A percentile compares a stretch with the other conserved stretches of the same genome.
phyloP scores from a whole-genome alignment of 441 rosid genomes.

The Raphanus hybrid region DNA sequence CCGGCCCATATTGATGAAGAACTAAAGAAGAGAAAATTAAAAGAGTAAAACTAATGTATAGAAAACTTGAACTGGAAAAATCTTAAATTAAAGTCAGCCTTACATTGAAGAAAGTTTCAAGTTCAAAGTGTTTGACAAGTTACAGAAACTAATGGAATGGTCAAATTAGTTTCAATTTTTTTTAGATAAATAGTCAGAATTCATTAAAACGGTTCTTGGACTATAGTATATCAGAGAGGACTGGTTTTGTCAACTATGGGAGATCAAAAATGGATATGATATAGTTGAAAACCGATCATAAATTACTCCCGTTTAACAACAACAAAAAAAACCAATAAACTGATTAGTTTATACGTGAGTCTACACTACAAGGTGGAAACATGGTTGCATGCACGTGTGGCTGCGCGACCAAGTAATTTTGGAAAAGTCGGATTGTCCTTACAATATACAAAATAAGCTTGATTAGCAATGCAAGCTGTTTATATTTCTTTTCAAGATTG shows the following conservation, averaged over 20 bases:
- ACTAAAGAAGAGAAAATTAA: too few relatives aligned
- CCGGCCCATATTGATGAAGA: not conserved
- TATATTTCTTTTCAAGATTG: constrained; percentile 1
- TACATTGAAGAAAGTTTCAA: constrained; percentile 14
- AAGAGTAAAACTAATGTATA: too few relatives aligned
- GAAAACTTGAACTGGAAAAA: not conserved
- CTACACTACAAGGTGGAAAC: constrained; percentile 22
- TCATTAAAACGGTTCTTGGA: constrained; percentile 28
- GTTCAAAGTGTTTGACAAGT: constrained; percentile 34
- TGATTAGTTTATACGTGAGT: not conserved
- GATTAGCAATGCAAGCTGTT: constrained; percentile 7
- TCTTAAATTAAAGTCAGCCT: constrained; percentile 3
- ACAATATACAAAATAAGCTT: not conserved
- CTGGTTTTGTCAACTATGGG: not conserved
- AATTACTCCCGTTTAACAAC: not conserved
- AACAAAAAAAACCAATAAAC: not conserved
- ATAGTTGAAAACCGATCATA: not conserved
- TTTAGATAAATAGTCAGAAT: constrained; percentile 18
- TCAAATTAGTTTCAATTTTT: constrained; percentile 15
- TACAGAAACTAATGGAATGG: constrained; percentile 9
- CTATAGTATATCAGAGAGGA: constrained; percentile 21
- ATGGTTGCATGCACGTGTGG: constrained; percentile 48
- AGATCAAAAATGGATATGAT: constrained; percentile 6
- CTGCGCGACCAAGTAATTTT: constrained; percentile 37
- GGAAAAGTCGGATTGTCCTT: constrained; percentile 15